Evolutionary conservation across 116 monocot species (phyloP).

Genomic region (Trichopus zeylanicus): DNA sequence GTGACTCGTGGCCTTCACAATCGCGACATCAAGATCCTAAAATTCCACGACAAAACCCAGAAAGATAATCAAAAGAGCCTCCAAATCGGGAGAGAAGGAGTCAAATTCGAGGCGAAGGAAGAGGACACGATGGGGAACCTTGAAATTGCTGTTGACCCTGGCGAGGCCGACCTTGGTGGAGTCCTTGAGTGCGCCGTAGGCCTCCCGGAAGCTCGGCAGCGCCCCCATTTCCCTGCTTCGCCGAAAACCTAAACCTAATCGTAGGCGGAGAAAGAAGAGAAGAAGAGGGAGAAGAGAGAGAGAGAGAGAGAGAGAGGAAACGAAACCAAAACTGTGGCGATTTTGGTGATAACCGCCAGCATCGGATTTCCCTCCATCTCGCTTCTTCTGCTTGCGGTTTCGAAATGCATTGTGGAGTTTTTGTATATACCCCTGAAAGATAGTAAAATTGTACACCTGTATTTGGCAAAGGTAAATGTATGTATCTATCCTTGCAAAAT

Average conservation of each 20-base stretch:
- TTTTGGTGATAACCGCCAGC: not conserved
- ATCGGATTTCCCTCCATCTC: not conserved
- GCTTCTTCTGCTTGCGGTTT: too few relatives aligned
- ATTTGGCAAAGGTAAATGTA: too few relatives aligned
- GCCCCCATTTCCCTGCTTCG: not conserved
- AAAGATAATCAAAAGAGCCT: not conserved
- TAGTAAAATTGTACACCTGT: too few relatives aligned
- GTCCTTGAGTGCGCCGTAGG: conserved; percentile 90
- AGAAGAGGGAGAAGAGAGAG: too few relatives aligned
- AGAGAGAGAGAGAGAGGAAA: not conserved
- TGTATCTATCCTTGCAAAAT: too few relatives aligned
- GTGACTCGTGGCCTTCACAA: conserved; percentile 31
- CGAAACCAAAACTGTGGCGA: too few relatives aligned
- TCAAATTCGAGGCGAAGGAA: not conserved
- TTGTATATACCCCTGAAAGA: too few relatives aligned
- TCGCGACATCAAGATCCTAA: conserved; percentile 28
- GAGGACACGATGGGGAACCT: conserved; percentile 28
- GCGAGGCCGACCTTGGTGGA: conserved; percentile 97
- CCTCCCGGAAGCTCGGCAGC: conserved; percentile 23
- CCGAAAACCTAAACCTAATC: too few relatives aligned
- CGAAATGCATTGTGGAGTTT: too few relatives aligned
- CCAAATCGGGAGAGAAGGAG: not conserved
- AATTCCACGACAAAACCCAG: not conserved
- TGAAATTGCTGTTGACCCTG: conserved; percentile 98
- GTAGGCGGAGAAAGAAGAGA: too few relatives aligned